Conservation (phyloP, 177 flowering plant species). For the Vitis hybrid region DNA sequence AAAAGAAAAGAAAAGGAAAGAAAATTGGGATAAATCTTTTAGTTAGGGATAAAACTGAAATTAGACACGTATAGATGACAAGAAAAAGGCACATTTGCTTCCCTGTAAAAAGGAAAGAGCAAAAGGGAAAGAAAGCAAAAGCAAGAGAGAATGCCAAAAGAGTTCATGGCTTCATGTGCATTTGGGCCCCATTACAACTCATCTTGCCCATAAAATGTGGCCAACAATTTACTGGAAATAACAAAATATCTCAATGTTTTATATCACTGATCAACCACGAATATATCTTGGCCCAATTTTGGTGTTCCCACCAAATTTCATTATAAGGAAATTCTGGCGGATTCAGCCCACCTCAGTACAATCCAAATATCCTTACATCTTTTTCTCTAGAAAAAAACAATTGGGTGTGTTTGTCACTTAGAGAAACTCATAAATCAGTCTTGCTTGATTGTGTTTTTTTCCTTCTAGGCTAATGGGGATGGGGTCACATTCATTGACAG, state of each 20-base stretch:
- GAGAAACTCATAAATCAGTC: neutral
- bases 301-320: neutral
- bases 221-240: slow-evolving; percentile 8
- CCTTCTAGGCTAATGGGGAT: no score
- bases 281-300: slow-evolving; percentile 7
- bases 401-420: neutral
- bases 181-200: slow-evolving; percentile 18
- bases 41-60: neutral
- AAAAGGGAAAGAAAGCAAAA: slow-evolving; percentile 20
- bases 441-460: no score
- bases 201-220: slow-evolving; percentile 19
- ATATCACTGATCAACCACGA: neutral
- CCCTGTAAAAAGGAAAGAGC: slow-evolving; percentile 10
- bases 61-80: slow-evolving; percentile 8
- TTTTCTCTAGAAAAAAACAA: neutral
- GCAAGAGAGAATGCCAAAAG: slow-evolving; percentile 11
- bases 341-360: neutral
- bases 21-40: no score
- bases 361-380: slow-evolving; percentile 13
- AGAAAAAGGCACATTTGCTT: slow-evolving; percentile 12
- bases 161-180: slow-evolving; percentile 10
- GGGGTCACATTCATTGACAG: no score
- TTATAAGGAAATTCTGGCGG: neutral
- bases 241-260: slow-evolving; percentile 20
- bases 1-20: no score